phyloP scores from a whole-genome alignment of 116 monocot genomes.

The Dioscorea cayenensis region DNA sequence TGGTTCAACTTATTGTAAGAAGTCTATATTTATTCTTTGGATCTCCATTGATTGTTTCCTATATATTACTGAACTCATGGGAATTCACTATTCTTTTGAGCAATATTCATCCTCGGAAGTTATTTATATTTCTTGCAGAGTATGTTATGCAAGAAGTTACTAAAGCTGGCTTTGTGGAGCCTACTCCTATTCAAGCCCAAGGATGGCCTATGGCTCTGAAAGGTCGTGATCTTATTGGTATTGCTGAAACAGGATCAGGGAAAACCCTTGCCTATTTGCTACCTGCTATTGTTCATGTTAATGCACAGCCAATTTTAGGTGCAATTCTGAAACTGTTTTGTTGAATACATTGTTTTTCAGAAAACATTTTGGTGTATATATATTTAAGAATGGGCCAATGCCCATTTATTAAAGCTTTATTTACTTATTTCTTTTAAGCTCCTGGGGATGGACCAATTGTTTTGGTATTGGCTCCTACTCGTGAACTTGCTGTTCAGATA shows the following conservation, averaged over 20 bases:
- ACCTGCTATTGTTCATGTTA: slow-evolving; percentile 97
- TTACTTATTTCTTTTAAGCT: slow-evolving; percentile 30
- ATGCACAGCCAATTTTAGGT: slow-evolving; percentile 99
- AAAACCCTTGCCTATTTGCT: slow-evolving; percentile 96
- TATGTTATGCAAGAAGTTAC: slow-evolving; percentile 95
- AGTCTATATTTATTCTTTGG: too few relatives aligned
- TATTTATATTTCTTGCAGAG: slow-evolving; percentile 28
- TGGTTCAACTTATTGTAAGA: too few relatives aligned
- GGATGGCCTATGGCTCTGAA: slow-evolving; percentile 99
- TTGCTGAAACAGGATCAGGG: slow-evolving; percentile 98
- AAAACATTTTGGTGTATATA: neutral
- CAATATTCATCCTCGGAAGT: neutral
- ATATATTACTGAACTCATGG: too few relatives aligned
- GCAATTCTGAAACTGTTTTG: slow-evolving; percentile 1
- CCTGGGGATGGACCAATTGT: slow-evolving; percentile 98
- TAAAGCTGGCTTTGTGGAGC: slow-evolving; percentile 96
- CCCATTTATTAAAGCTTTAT: neutral
- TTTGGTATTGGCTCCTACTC: slow-evolving; percentile 92
- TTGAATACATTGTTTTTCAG: neutral
- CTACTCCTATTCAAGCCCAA: slow-evolving; percentile 99
- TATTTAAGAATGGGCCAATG: neutral
- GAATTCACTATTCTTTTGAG: neutral
- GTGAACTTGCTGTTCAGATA: slow-evolving; percentile 98
- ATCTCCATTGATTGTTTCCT: too few relatives aligned
- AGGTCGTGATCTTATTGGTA: slow-evolving; percentile 98